Base-by-base conservation (phyloP, 257 asterid genomes). In the Verbena officinalis region DNA sequence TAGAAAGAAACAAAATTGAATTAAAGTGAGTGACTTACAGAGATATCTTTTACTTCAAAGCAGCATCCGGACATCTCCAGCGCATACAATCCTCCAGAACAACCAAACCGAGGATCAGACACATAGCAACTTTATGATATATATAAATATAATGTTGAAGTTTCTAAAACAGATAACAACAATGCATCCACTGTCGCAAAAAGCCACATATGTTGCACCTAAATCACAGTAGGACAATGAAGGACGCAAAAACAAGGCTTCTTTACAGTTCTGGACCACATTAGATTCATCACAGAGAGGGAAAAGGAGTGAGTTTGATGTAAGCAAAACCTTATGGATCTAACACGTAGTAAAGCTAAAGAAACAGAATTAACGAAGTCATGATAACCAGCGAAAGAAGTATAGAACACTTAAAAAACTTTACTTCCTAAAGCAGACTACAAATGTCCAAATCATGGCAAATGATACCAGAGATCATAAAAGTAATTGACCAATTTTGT, bases 61-160 rank as follows among this genome's bases (percentile, higher is more conserved):
- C 89, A 74, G 96, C 86, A 74, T 68, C 84, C 77, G 71, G 68
- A 69, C 73, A 77, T 68, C 88, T 80, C 90, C 95, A 59, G 64
- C 74, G 82, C 76, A 80, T 66, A 63, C 50, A 75, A 49, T 80
- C 86, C 96, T 80, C 94, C 88, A 82, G 85, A 81, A 83, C 78
- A 83, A 86, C 82, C 83, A 81, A 74, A 78, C 74, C 86, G 82
- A 71, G 84, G 89, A 84, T 81, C 94, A 88, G 89, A 82, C 31
- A 76, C 65, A 78, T 68, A 45, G 62, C 75, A 73, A 78, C 63
- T 50, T 62, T 59, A 79, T 75, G 66, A 75, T 78, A 73, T 65
- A 69, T 31, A n/a, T n/a, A n/a, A n/a, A n/a, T n/a, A n/a, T n/a
- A 65, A 20, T 46, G 20, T 51, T 19, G 42, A 53, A 66, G 7